Conservation (phyloP, 2,329 filamentous ascomycete species). For the Cladophialophora exuberans region DNA sequence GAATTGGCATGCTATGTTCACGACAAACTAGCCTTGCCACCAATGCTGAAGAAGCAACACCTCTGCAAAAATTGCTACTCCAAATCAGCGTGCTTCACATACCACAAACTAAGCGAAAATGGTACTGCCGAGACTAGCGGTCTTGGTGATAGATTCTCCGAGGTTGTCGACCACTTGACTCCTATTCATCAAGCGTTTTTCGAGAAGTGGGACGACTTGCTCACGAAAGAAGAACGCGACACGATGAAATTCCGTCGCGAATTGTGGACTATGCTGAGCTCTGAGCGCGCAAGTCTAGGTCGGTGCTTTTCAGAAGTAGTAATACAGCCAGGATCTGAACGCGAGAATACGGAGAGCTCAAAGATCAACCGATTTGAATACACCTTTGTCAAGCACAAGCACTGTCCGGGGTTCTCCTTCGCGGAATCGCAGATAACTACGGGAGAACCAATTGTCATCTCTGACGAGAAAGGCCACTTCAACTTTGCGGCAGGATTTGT, state of each 20-base stretch:
- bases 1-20: constrained; percentile 83
- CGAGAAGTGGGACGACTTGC: constrained; percentile 86
- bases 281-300: constrained; percentile 82
- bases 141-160: constrained; percentile 78
- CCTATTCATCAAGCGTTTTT: constrained; percentile 80
- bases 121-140: constrained; percentile 81
- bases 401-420: constrained; percentile 73
- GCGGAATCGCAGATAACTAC: constrained; percentile 83
- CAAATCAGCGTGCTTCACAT: constrained; percentile 87
- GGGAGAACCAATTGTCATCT: constrained; percentile 94
- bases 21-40: constrained; percentile 78
- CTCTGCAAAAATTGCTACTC: constrained; percentile 88
- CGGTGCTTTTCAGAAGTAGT: constrained; percentile 88
- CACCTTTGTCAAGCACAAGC: constrained; percentile 73
- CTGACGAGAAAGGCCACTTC: constrained; percentile 93
- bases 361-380: constrained; percentile 94
- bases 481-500: constrained; percentile 92
- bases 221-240: constrained; percentile 94
- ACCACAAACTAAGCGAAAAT: constrained; percentile 86
- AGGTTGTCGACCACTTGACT: constrained; percentile 77
- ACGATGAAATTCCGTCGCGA: constrained; percentile 84
- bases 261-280: constrained; percentile 93
- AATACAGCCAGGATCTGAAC: constrained; percentile 75
- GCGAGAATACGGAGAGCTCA: constrained; percentile 68
- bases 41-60: constrained; percentile 81